Percentiles rank a stretch among this genome's conserved stretches.
These are phyloP conservation scores for Colletotrichum musicola DNA, from an alignment of 2,329 filamentous ascomycete species.

Conservation along the genomic window DNA sequence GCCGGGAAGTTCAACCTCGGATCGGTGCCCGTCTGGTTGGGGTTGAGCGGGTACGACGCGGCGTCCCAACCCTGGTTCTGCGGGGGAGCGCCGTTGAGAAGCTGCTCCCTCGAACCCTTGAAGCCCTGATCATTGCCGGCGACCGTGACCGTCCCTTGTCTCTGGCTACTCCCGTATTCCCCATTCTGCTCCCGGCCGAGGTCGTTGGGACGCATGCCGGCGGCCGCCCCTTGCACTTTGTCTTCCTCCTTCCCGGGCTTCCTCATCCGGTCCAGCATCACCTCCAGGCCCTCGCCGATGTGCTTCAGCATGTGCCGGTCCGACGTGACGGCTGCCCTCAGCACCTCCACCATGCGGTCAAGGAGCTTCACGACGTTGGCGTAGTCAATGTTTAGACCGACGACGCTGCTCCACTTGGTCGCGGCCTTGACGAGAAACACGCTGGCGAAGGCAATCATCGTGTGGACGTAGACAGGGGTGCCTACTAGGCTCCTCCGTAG, in stretches of 20 bases:
- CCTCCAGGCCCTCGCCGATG: constrained; percentile 51
- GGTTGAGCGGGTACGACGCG: not conserved
- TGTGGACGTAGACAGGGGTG: constrained; percentile 52
- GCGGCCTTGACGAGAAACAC: constrained; percentile 53
- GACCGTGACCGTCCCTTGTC: no score
- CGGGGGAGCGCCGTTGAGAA: no score
- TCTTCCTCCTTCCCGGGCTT: not conserved
- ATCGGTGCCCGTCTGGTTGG: not conserved
- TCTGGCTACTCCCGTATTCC: no score
- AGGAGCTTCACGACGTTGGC: constrained; percentile 48
- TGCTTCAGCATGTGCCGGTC: constrained; percentile 53
- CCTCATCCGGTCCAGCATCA: constrained; percentile 46
- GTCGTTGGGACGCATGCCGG: not conserved
- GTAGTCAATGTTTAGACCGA: constrained; percentile 50
- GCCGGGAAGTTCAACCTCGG: constrained; percentile 36
- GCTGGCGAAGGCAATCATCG: constrained; percentile 52
- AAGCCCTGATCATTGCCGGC: no score
- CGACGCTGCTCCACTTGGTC: constrained; percentile 49
- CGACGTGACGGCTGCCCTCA: constrained; percentile 47
- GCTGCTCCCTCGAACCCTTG: no score
- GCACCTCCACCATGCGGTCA: constrained; percentile 47
- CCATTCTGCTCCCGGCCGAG: no score
- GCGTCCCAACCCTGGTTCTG: not conserved
- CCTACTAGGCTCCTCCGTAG: constrained; percentile 48
- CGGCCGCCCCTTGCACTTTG: not conserved